These are phyloP conservation scores for Apiosordaria backusii DNA, from an alignment of 495 filamentous ascomycete genomes.

Conservation along the genomic window DNA sequence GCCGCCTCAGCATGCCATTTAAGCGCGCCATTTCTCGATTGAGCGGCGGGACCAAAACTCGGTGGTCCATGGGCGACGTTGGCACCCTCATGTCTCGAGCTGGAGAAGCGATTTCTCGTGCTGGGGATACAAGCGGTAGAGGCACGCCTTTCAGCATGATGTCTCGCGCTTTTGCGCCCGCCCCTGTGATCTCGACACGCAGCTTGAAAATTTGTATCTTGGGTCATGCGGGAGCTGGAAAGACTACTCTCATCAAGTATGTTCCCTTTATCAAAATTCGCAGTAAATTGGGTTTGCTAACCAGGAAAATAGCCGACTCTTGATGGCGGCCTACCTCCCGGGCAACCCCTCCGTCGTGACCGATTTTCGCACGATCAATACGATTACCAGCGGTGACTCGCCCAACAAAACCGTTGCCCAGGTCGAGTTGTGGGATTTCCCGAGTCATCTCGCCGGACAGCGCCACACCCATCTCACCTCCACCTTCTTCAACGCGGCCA, in stretches of 20 bases:
- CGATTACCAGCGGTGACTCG: slow-evolving; percentile 9
- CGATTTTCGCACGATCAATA: slow-evolving; percentile 15
- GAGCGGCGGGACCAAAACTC: not conserved
- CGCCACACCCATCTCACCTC: slow-evolving; percentile 8
- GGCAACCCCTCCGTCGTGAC: slow-evolving; percentile 14
- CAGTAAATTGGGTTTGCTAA: slow-evolving; percentile 5
- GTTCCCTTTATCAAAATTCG: not conserved
- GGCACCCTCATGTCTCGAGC: not conserved
- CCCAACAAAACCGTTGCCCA: not conserved
- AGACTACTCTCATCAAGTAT: slow-evolving; percentile 24
- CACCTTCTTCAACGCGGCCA: slow-evolving; percentile 30
- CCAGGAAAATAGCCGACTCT: slow-evolving; percentile 11
- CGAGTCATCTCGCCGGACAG: slow-evolving; percentile 15
- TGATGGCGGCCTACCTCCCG: not conserved
- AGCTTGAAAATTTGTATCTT: slow-evolving; percentile 26
- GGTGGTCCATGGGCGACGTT: not conserved
- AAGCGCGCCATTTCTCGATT: not conserved
- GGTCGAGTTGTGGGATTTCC: slow-evolving; percentile 35
- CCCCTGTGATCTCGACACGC: not conserved
- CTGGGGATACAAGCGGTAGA: not conserved
- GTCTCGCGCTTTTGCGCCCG: slow-evolving; percentile 4
- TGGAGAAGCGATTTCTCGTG: not conserved
- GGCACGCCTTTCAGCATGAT: not conserved
- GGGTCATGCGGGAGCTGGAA: slow-evolving; percentile 23
- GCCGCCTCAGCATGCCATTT: not conserved